These are phyloP conservation scores for Candida sp. DNA, from an alignment of 1,139 yeast species.

Conservation along the genomic window DNA sequence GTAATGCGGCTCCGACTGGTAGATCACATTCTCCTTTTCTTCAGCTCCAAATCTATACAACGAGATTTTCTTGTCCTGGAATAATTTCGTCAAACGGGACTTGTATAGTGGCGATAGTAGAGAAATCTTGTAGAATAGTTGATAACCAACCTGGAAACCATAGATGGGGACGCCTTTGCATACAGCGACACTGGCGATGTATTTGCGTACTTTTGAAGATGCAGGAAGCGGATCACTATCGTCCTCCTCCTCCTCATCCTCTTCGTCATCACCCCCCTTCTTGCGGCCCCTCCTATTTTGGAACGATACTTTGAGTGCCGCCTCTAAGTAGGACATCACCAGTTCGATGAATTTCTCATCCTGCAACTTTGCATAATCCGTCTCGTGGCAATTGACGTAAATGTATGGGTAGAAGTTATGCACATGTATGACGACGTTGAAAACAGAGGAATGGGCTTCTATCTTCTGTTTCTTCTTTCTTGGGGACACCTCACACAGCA, in stretches of 20 bases:
- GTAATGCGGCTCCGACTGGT: constrained; percentile 10
- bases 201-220: constrained; percentile 27
- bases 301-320: constrained; percentile 20
- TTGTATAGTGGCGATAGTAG: constrained; percentile 67
- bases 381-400: constrained; percentile 54
- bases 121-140: constrained; percentile 67
- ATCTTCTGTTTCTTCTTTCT: constrained; percentile 9
- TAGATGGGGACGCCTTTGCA: constrained; percentile 85
- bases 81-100: constrained; percentile 60
- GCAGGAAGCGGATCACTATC: constrained; percentile 8
- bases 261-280: constrained; percentile 14
- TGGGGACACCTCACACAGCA: constrained; percentile 3
- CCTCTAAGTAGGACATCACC: constrained; percentile 23
- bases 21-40: constrained; percentile 4
- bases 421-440: constrained; percentile 58
- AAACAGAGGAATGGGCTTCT: constrained; percentile 13
- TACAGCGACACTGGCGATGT: constrained; percentile 67
- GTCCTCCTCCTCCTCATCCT: constrained; percentile 13
- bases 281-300: constrained; percentile 7
- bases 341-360: constrained; percentile 14
- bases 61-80: constrained; percentile 54
- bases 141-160: constrained; percentile 75
- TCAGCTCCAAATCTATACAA: constrained; percentile 7
- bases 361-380: constrained; percentile 13
- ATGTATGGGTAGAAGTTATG: constrained; percentile 89